These are phyloP conservation scores for Fraxinus latifolia DNA, from an alignment of 305 asterid species.

Conservation along the genomic window DNA sequence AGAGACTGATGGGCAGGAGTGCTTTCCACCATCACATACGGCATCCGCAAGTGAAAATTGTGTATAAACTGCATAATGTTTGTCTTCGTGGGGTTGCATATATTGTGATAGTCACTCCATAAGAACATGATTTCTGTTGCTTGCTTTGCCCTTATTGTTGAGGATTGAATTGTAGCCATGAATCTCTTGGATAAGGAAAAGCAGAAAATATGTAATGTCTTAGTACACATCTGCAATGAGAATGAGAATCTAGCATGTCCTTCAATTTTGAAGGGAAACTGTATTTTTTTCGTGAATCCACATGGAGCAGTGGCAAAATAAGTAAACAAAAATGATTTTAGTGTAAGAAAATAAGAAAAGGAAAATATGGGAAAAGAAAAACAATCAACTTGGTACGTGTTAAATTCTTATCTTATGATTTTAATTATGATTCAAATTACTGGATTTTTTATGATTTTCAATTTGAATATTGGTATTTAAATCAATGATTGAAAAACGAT, in stretches of 20 bases:
- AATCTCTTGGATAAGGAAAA: background rate
- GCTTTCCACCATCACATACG: background rate
- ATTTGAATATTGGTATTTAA: background rate
- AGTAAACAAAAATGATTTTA: background rate
- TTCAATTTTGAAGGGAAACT: background rate
- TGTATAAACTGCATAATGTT: constrained; percentile 14
- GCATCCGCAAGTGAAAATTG: constrained; percentile 20
- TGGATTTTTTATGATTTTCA: background rate
- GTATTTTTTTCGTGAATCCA: background rate
- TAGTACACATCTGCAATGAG: background rate
- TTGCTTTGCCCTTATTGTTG: background rate
- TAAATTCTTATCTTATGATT: background rate
- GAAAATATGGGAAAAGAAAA: background rate
- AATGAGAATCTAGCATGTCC: background rate
- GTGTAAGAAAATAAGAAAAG: no score
- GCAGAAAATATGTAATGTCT: background rate
- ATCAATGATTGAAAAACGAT: background rate
- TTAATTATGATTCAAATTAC: background rate
- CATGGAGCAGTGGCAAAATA: background rate
- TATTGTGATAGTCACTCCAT: background rate
- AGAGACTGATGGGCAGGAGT: constrained; percentile 22
- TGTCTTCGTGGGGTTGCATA: background rate
- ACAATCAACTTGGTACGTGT: background rate
- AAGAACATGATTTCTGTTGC: background rate
- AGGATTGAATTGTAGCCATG: background rate